Base-by-base conservation (phyloP, 169 alveolate genomes). In the Cryptosporidium sp. region DNA sequence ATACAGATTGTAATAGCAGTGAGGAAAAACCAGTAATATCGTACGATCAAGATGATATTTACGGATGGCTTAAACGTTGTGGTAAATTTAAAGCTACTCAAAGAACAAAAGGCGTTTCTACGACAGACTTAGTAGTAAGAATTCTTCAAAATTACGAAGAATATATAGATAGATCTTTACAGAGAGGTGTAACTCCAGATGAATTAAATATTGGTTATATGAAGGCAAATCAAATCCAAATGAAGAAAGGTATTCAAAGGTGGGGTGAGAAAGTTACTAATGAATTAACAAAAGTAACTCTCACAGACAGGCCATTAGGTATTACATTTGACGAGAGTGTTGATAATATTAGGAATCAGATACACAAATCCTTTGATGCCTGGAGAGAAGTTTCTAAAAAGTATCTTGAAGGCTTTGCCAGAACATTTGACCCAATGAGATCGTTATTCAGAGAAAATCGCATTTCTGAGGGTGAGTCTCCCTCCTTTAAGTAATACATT, bases 91-190 rank as follows among this genome's bases (percentile, higher is more conserved):
- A 93, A 92, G 98, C 98, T 12, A 97, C 99, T 4, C 93, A 94
- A 67, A 93, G 99, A 70, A 97, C 99, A 26, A 97, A 93, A 55
- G 99, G 99, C 1, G 97, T 97, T 12, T 97, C 99, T n/a, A 98
- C 99, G 48, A 96, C 99, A 26, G 99, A 98, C 84, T 68, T 97
- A 52, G 96, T 98, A 41, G 96, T 96, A 41, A 92, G 99, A 67
- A 97, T 98, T 48, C 94, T 98, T 39, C 97, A 96, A 85, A 97
- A 97, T 86, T 98, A 97, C 89, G 99, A 97, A 84, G 97, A 96
- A 70, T 98, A 97, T 91, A 94, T 97, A 5, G 97, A 95, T 71
- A 91, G 99, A 85, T 95, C 97, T 14, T 85, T 98, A n/a, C 94
- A 95, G 71, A 94, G 98, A 69, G 99, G 99, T 5, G 95, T 96